Conservation (phyloP, 495 filamentous ascomycete genomes). For the Lophiotrema nucula region DNA sequence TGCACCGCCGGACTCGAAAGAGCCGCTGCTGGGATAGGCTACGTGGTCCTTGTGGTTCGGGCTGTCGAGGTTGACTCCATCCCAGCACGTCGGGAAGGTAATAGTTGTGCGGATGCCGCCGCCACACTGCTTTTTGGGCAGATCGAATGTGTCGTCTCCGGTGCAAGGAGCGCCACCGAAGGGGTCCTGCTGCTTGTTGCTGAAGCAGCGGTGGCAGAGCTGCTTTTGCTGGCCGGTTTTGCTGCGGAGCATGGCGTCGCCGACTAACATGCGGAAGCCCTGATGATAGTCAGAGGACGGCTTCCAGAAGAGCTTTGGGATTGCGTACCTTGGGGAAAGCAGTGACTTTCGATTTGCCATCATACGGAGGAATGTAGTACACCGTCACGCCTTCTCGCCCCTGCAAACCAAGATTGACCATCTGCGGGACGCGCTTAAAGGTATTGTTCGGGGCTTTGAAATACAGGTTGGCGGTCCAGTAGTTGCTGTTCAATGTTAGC, state of each 20-base stretch:
- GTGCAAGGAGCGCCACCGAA: slow-evolving; percentile 55
- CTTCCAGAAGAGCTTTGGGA: neutral
- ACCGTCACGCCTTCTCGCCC: slow-evolving; percentile 25
- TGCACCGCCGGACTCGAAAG: slow-evolving; percentile 42
- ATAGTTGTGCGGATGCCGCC: slow-evolving; percentile 52
- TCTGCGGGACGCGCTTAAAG: slow-evolving; percentile 28
- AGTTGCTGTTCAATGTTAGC: slow-evolving; percentile 10
- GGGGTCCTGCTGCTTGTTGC: slow-evolving; percentile 45
- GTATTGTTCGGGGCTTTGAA: slow-evolving; percentile 31
- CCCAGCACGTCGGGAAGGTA: slow-evolving; percentile 56
- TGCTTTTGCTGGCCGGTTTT: slow-evolving; percentile 21
- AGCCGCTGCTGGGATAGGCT: slow-evolving; percentile 43
- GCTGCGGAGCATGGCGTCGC: slow-evolving; percentile 13
- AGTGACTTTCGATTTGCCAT: slow-evolving; percentile 31
- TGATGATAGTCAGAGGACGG: neutral
- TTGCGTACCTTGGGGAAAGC: slow-evolving; percentile 18
- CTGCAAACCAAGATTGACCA: slow-evolving; percentile 25
- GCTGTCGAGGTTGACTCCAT: slow-evolving; percentile 52
- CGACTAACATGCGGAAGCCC: slow-evolving; percentile 32
- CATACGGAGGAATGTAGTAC: slow-evolving; percentile 32
- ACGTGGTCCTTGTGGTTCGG: slow-evolving; percentile 53
- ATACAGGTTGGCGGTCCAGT: slow-evolving; percentile 31
- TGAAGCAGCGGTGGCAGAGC: slow-evolving; percentile 51
- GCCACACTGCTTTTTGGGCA: slow-evolving; percentile 45
- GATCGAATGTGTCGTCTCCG: slow-evolving; percentile 47